A percentile compares a stretch with the other conserved stretches of the same genome.
phyloP scores from a whole-genome alignment of 2,329 filamentous ascomycete genomes.

The Mycocentrospora acerina region DNA sequence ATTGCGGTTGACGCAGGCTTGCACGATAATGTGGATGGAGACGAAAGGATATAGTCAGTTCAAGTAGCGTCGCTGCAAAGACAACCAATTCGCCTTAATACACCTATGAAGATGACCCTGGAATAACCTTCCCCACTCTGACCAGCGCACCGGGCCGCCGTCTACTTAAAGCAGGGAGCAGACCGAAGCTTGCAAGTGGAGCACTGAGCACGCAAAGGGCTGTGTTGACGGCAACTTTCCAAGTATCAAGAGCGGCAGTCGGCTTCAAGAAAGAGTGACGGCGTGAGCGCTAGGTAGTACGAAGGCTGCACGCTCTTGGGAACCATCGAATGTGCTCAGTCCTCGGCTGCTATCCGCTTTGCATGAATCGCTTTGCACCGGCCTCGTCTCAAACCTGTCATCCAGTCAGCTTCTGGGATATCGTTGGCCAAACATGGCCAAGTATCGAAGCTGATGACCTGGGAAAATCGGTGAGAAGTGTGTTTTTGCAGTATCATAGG shows the following conservation, averaged over 20 bases:
- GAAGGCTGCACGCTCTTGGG: slow-evolving; percentile 31
- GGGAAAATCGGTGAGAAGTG: slow-evolving; percentile 29
- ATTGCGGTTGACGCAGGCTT: slow-evolving; percentile 22
- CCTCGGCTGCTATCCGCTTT: slow-evolving; percentile 14
- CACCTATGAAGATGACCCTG: slow-evolving; percentile 33
- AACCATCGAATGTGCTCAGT: slow-evolving; percentile 25
- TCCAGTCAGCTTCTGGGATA: slow-evolving; percentile 15
- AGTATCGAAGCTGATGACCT: slow-evolving; percentile 23
- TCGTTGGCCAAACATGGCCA: slow-evolving; percentile 27
- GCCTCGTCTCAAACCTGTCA: slow-evolving; percentile 17
- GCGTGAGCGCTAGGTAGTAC: slow-evolving; percentile 35
- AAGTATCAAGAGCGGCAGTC: slow-evolving; percentile 26
- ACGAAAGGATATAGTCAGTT: slow-evolving; percentile 34
- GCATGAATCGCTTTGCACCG: slow-evolving; percentile 27
- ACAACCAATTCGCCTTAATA: slow-evolving; percentile 30
- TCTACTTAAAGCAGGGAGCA: slow-evolving; percentile 35
- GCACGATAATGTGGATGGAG: slow-evolving; percentile 25
- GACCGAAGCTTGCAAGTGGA: slow-evolving; percentile 27
- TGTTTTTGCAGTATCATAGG: slow-evolving; percentile 17
- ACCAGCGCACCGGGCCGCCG: slow-evolving; percentile 30
- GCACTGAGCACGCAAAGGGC: slow-evolving; percentile 31
- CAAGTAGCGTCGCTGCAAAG: slow-evolving; percentile 35
- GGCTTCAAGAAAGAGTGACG: slow-evolving; percentile 32
- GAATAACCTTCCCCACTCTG: slow-evolving; percentile 28
- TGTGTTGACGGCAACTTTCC: slow-evolving; percentile 27